Base-by-base conservation (phyloP, 345 rosid species). In the Mangifera indica region DNA sequence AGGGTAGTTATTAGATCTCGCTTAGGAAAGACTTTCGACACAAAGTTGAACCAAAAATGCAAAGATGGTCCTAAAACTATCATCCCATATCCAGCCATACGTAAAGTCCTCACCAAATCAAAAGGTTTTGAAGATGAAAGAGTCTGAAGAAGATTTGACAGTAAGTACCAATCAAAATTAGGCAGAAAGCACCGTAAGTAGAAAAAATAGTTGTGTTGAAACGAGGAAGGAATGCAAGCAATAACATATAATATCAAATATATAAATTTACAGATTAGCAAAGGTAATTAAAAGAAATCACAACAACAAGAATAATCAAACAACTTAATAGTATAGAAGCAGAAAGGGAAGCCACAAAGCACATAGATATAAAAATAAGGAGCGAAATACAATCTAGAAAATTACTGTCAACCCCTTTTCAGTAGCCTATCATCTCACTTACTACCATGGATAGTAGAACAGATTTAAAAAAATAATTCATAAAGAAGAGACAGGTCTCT, bases 71-170 rank as follows among this genome's bases (percentile, higher is more conserved):
- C 98, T 20, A 93, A 72, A 26, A 96, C 53, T 66, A 88, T 10
- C 80, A 88, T 22, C 55, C 96, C 99, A 77, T 91, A 93, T 60
- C 90, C 96, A 49, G 87, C 96, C 99, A 91, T 89, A 40, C 99
- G 87, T 13, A 71, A 78, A 59, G 93, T 89, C 85, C 99, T 88
- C 81, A 73, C 78, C 55, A 89, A 72, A 74, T 94, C 98, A 78
- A 87, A 94, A 51, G 95, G 59, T 56, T 83, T 87, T 0, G 87
- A 78, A 26, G 79, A 71, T 24, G 85, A 69, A 62, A 89, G 76
- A 21, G 87, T 83, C 94, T 89, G 81, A 60, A 26, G 1, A 73
- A 62, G 24, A 73, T 26, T n/a, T 0, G 29, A 26, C 2, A 69
- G 57, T 46, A 46, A 25, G 17, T 22, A 10, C 11, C 37, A 24